phyloP scores from a whole-genome alignment of 768 basidiomycete species.

The Dacryopinax primogenitus region DNA sequence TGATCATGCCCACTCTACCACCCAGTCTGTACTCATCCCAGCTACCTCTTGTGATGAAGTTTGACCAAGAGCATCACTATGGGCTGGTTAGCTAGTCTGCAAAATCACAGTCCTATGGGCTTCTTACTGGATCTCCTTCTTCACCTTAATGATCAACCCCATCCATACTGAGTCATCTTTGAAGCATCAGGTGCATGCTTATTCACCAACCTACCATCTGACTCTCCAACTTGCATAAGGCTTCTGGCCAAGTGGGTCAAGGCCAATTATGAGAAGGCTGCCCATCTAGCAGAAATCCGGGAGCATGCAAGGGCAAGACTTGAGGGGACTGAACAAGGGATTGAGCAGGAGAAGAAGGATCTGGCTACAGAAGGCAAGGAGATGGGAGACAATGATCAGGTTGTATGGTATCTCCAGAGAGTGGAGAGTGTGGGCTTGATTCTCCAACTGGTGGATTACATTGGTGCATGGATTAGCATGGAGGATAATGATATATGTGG shows the following conservation, averaged over 20 bases:
- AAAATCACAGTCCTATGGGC: too few relatives aligned
- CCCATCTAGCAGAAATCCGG: conserved; percentile 79
- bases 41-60: too few relatives aligned
- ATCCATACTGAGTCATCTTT: too few relatives aligned
- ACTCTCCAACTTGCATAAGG: conserved; percentile 65
- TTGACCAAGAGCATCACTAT: too few relatives aligned
- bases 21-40: too few relatives aligned
- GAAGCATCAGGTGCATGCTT: too few relatives aligned
- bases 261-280: conserved; percentile 81
- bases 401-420: conserved; percentile 67
- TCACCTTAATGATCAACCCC: too few relatives aligned
- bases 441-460: conserved; percentile 84
- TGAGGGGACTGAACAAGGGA: conserved; percentile 47
- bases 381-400: conserved; percentile 48
- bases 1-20: too few relatives aligned
- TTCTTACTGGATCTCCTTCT: too few relatives aligned
- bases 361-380: conserved; percentile 45
- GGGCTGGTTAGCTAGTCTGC: too few relatives aligned
- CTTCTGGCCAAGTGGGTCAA: conserved; percentile 91
- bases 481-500: conserved; percentile 87
- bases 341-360: conserved; percentile 54
- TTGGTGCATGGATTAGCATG: conserved; percentile 90
- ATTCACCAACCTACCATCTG: conserved; percentile 74
- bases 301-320: conserved; percentile 55
- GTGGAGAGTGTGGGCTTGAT: conserved; percentile 80